Evolutionary conservation across 495 filamentous ascomycete genomes (phyloP).

Genomic region (Aspergillus diversus): DNA sequence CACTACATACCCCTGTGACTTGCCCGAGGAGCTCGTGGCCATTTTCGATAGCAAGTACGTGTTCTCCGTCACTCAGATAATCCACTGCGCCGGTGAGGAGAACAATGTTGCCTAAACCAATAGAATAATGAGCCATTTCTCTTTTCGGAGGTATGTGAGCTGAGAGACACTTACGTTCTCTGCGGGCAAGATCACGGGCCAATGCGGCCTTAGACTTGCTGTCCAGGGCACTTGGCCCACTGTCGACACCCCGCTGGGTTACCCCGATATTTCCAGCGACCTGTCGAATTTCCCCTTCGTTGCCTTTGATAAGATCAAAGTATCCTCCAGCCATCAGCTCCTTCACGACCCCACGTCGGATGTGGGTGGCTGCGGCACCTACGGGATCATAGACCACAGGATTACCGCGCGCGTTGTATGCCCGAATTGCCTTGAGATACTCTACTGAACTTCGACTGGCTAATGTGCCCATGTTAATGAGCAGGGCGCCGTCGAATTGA

Average conservation of each 20-base stretch:
- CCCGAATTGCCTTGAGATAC: slow-evolving; percentile 66
- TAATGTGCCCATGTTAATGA: slow-evolving; percentile 95
- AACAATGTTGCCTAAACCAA: slow-evolving; percentile 61
- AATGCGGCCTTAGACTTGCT: slow-evolving; percentile 59
- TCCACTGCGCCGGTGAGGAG: slow-evolving; percentile 84
- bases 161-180: slow-evolving; percentile 52
- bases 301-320: slow-evolving; percentile 91
- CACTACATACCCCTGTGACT: slow-evolving; percentile 69
- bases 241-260: slow-evolving; percentile 91
- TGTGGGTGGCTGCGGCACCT: slow-evolving; percentile 80
- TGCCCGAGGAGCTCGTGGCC: slow-evolving; percentile 77
- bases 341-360: slow-evolving; percentile 71
- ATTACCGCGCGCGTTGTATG: slow-evolving; percentile 75
- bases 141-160: slow-evolving; percentile 4
- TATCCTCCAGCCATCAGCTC: slow-evolving; percentile 74
- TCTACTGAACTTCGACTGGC: slow-evolving; percentile 70
- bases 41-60: slow-evolving; percentile 69
- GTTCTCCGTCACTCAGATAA: slow-evolving; percentile 74
- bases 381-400: slow-evolving; percentile 91
- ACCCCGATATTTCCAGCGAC: slow-evolving; percentile 56
- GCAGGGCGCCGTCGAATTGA: slow-evolving; percentile 65
- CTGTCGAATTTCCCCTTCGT: slow-evolving; percentile 86
- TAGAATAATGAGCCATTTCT: neutral
- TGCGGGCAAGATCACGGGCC: slow-evolving; percentile 64
- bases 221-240: slow-evolving; percentile 60